Evolutionary conservation across 495 filamentous ascomycete genomes (phyloP).

Genomic region (Aspergillus sclerotiicarbonarius): DNA sequence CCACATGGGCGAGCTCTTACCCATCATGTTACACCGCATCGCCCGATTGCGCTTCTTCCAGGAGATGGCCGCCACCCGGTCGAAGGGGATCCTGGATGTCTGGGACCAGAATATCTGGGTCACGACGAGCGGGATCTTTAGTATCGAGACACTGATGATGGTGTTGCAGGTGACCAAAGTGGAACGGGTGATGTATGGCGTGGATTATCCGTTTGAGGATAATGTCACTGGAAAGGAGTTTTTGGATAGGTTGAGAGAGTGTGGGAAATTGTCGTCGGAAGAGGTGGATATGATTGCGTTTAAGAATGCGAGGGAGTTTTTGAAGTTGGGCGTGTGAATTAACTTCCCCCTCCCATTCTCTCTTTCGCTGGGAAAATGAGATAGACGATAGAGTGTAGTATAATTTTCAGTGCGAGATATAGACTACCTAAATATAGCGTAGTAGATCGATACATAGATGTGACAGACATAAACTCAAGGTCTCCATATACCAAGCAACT

Average conservation of each 20-base stretch:
- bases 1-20: constrained; percentile 47
- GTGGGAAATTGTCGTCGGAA: constrained; percentile 49
- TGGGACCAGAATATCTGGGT: constrained; percentile 45
- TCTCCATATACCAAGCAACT: too few species aligned
- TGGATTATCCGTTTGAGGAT: constrained; percentile 57
- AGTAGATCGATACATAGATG: background rate
- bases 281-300: constrained; percentile 53
- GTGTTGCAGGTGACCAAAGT: constrained; percentile 48
- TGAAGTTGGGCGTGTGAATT: too few species aligned
- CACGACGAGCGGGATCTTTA: constrained; percentile 32
- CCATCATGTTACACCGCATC: constrained; percentile 40
- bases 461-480: too few species aligned
- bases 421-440: too few species aligned
- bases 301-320: constrained; percentile 54
- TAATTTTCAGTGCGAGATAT: too few species aligned
- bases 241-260: constrained; percentile 48
- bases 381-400: too few species aligned
- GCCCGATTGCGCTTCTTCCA: constrained; percentile 4
- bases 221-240: constrained; percentile 44
- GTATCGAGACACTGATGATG: constrained; percentile 33
- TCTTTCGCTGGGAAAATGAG: too few species aligned
- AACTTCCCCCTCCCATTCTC: too few species aligned
- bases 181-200: constrained; percentile 55
- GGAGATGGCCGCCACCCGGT: constrained; percentile 11
- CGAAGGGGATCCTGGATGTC: constrained; percentile 31